Percentiles rank a stretch among this genome's conserved stretches.
Conservation (phyloP, 2,329 filamentous ascomycete species). For the Penicillium griseofulvum region DNA sequence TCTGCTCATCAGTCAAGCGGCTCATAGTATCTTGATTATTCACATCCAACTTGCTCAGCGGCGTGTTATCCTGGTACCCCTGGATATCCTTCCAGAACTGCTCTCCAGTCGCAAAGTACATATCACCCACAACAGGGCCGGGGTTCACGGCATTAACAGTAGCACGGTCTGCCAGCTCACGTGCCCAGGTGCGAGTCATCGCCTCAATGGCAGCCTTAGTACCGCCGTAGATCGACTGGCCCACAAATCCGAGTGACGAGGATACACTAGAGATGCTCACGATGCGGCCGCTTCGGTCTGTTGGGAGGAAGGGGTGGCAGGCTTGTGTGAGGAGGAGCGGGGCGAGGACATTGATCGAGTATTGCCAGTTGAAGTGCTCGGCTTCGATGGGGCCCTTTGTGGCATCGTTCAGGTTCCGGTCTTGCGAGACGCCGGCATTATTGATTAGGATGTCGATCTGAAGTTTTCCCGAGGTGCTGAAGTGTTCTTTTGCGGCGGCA, state of each 20-base stretch:
- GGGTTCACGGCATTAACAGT: slow-evolving; percentile 68
- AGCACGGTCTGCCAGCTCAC: slow-evolving; percentile 59
- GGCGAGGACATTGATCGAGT: slow-evolving; percentile 77
- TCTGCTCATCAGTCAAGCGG: slow-evolving; percentile 58
- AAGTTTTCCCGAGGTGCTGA: slow-evolving; percentile 52
- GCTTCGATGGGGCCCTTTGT: slow-evolving; percentile 60
- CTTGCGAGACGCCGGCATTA: slow-evolving; percentile 68
- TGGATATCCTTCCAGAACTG: slow-evolving; percentile 60
- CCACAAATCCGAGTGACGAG: slow-evolving; percentile 56
- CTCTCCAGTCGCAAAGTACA: slow-evolving; percentile 58
- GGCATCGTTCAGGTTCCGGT: slow-evolving; percentile 59
- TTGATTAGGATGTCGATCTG: slow-evolving; percentile 83
- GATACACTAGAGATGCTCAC: slow-evolving; percentile 62
- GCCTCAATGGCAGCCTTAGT: slow-evolving; percentile 66
- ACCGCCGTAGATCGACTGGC: slow-evolving; percentile 62
- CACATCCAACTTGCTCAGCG: slow-evolving; percentile 61
- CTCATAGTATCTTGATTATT: slow-evolving; percentile 54
- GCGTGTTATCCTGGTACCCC: slow-evolving; percentile 62
- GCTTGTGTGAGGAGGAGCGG: slow-evolving; percentile 77
- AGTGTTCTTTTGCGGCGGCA: slow-evolving; percentile 57
- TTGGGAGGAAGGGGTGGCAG: slow-evolving; percentile 65
- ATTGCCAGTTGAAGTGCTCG: slow-evolving; percentile 68
- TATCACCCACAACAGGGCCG: slow-evolving; percentile 65
- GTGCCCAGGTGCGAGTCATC: slow-evolving; percentile 67
- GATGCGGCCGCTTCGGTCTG: slow-evolving; percentile 64